A percentile compares a stretch with the other conserved stretches of the same genome.
phyloP scores from a whole-genome alignment of 257 asterid genomes.

The Avicennia marina region DNA sequence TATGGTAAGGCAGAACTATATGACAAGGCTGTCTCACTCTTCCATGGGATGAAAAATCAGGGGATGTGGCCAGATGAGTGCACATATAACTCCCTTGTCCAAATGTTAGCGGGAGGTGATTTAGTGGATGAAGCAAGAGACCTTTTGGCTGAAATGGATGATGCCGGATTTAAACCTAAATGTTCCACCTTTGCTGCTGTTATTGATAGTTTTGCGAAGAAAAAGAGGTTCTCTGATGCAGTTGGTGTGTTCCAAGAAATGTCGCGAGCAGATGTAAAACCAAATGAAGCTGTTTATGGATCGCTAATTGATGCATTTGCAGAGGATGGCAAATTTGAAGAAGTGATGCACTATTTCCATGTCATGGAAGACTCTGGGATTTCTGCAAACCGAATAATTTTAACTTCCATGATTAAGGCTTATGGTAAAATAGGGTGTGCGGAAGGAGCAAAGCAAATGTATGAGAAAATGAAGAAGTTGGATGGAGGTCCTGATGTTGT shows the following conservation, averaged over 20 bases:
- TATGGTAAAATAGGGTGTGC: slow-evolving; percentile 66
- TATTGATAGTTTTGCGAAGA: slow-evolving; percentile 52
- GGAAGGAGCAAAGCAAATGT: slow-evolving; percentile 66
- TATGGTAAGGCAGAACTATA: slow-evolving; percentile 68
- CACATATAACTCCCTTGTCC: slow-evolving; percentile 82
- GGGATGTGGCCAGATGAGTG: slow-evolving; percentile 95
- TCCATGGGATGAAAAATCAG: slow-evolving; percentile 77
- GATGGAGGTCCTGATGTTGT: slow-evolving; percentile 76
- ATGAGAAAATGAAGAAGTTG: slow-evolving; percentile 57
- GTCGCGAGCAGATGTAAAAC: slow-evolving; percentile 49
- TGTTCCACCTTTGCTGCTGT: slow-evolving; percentile 67
- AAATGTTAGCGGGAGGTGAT: slow-evolving; percentile 69
- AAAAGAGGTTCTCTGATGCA: slow-evolving; percentile 52
- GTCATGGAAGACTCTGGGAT: slow-evolving; percentile 65
- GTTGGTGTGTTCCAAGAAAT: slow-evolving; percentile 58
- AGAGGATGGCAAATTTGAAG: slow-evolving; percentile 73
- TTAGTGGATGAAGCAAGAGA: slow-evolving; percentile 59
- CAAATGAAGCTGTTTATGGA: slow-evolving; percentile 81
- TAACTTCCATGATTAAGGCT: slow-evolving; percentile 88
- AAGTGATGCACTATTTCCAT: slow-evolving; percentile 52
- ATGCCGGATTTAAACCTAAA: slow-evolving; percentile 54
- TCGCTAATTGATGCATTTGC: slow-evolving; percentile 66
- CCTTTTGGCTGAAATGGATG: slow-evolving; percentile 63
- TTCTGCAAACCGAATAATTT: slow-evolving; percentile 53
- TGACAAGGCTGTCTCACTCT: slow-evolving; percentile 67